Conservation (phyloP, 2,329 filamentous ascomycete genomes). For the Camillea tinctor region DNA sequence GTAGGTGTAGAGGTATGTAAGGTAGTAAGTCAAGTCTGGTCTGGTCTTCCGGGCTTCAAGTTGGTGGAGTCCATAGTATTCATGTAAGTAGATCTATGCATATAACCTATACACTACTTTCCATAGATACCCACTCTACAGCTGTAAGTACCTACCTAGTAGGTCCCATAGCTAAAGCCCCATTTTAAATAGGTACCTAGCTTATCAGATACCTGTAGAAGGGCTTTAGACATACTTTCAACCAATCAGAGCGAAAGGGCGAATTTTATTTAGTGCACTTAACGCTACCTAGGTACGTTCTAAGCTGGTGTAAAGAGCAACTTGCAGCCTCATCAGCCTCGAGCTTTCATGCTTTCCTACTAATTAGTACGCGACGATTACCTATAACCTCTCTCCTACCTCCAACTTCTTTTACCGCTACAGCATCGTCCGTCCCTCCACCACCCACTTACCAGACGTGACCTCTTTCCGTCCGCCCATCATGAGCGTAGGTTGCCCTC, state of each 20-base stretch:
- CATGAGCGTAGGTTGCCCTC: conserved; percentile 34
- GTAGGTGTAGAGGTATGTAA: no score
- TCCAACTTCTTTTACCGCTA: not conserved
- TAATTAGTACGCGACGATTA: not conserved
- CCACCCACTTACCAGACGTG: conserved; percentile 8
- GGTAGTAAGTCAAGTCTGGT: no score
- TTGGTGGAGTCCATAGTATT: no score
- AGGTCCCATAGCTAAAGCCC: no score
- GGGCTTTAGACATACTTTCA: not conserved
- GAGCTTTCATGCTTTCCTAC: not conserved
- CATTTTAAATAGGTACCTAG: no score
- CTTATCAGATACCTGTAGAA: no score
- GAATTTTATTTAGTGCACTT: conserved; percentile 1
- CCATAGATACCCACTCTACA: no score
- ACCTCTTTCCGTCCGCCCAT: conserved; percentile 21
- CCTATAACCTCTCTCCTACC: not conserved
- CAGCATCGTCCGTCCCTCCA: conserved; percentile 5
- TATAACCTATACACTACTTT: no score
- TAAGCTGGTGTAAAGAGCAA: no score
- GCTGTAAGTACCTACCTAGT: no score
- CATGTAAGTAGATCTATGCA: no score
- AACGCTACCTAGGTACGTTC: conserved; percentile 7
- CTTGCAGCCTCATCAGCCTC: conserved; percentile 2
- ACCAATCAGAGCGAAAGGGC: conserved; percentile 1
- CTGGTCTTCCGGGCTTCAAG: no score